phyloP scores from a whole-genome alignment of 2,329 filamentous ascomycete genomes.

The Talaromyces sp. region DNA sequence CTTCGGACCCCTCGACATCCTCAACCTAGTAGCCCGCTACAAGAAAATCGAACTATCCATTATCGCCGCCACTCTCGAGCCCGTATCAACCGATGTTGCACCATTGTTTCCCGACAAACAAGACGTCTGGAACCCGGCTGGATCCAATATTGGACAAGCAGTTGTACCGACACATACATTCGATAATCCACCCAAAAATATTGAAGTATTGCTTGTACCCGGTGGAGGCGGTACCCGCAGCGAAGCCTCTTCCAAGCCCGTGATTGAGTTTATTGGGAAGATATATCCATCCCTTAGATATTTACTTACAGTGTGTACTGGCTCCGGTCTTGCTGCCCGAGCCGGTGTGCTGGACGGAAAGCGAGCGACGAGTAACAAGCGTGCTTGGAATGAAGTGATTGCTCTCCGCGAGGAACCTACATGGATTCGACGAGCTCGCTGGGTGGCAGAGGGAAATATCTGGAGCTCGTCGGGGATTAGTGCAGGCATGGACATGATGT shows the following conservation, averaged over 20 bases:
- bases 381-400: slow-evolving; percentile 50
- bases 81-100: slow-evolving; percentile 12
- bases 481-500: slow-evolving; percentile 60
- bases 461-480: slow-evolving; percentile 64
- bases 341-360: slow-evolving; percentile 59
- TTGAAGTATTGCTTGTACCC: slow-evolving; percentile 65
- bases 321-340: slow-evolving; percentile 56
- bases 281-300: slow-evolving; percentile 51
- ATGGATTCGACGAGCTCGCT: slow-evolving; percentile 62
- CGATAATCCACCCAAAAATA: slow-evolving; percentile 42
- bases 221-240: slow-evolving; percentile 54
- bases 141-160: slow-evolving; percentile 27
- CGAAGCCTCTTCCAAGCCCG: slow-evolving; percentile 28
- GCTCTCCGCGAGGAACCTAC: slow-evolving; percentile 50
- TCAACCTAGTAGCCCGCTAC: slow-evolving; percentile 12
- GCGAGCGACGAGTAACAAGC: slow-evolving; percentile 66
- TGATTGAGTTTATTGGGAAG: slow-evolving; percentile 47
- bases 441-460: slow-evolving; percentile 63
- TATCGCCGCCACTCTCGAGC: slow-evolving; percentile 14
- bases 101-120: slow-evolving; percentile 7
- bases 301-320: slow-evolving; percentile 65
- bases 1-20: slow-evolving; percentile 13
- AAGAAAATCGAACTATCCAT: slow-evolving; percentile 15
- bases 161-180: slow-evolving; percentile 56
- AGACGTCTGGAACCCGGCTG: slow-evolving; percentile 12